Conservation (phyloP, 148 eudicot species). For the Cornus controversa region DNA sequence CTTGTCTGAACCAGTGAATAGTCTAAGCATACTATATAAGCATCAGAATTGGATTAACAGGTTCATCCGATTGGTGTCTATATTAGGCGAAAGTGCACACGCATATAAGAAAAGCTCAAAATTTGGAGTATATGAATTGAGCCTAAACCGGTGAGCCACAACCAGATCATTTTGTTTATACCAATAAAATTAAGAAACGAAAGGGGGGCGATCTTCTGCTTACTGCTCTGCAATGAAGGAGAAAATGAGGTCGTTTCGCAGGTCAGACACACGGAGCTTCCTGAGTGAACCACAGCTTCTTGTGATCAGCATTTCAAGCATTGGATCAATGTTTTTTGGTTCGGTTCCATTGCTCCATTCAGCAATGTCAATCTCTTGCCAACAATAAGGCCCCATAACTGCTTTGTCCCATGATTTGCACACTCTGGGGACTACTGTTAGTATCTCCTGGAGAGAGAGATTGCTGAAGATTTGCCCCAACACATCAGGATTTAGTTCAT, state of each 20-base stretch:
- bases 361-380: constrained; percentile 74
- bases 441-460: constrained; percentile 46
- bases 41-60: too few species aligned
- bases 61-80: too few species aligned
- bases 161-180: too few species aligned
- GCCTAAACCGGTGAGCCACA: too few species aligned
- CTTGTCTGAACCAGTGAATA: neutral
- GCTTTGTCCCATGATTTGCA: constrained; percentile 72
- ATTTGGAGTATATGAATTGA: too few species aligned
- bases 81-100: too few species aligned
- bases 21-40: too few species aligned
- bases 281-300: constrained; percentile 55
- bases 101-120: too few species aligned
- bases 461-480: constrained; percentile 58
- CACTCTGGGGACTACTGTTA: constrained; percentile 66
- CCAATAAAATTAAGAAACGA: too few species aligned
- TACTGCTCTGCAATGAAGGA: constrained; percentile 67
- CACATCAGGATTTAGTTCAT: constrained; percentile 68
- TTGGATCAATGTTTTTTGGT: constrained; percentile 41
- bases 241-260: constrained; percentile 45
- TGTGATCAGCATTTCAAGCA: constrained; percentile 56
- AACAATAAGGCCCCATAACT: constrained; percentile 70
- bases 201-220: constrained; percentile 11
- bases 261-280: constrained; percentile 56
- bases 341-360: constrained; percentile 50